Conservation (phyloP, 345 rosid genomes). For the Erucastrum elatum region DNA sequence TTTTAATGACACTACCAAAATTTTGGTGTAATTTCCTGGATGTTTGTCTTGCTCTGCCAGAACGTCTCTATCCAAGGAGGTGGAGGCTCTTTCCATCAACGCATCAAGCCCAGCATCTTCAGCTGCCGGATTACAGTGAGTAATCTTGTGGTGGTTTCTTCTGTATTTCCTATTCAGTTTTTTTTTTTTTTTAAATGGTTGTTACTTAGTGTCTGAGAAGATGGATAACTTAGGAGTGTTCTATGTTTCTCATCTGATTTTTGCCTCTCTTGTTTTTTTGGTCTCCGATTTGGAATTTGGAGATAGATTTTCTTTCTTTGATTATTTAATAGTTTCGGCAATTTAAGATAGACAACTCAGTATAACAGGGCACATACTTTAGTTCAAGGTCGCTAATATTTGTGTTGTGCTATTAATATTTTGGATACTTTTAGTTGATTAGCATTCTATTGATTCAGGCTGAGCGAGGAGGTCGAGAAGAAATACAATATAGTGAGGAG, state of each 20-base stretch:
- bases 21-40: background rate
- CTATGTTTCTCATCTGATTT: background rate
- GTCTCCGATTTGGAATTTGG: background rate
- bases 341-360: background rate
- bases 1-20: background rate
- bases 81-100: conserved; percentile 2
- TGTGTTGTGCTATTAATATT: background rate
- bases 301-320: background rate
- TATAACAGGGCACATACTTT: background rate
- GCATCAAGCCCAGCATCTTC: conserved; percentile 5
- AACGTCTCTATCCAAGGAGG: background rate
- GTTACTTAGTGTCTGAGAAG: background rate
- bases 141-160: background rate
- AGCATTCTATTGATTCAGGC: background rate
- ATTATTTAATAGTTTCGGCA: background rate
- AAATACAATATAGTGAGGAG: background rate
- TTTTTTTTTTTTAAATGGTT: background rate
- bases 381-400: background rate
- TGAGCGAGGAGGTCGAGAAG: conserved; percentile 21
- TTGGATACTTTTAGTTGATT: background rate
- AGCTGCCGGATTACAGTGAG: conserved; percentile 8
- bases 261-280: background rate
- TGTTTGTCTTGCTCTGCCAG: background rate
- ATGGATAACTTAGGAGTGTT: background rate
- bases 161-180: background rate